Evolutionary conservation across 2,329 filamentous ascomycete genomes (phyloP), one percentile per base, ranked within the genome.

Genomic region (Aschersonia sp.): DNA sequence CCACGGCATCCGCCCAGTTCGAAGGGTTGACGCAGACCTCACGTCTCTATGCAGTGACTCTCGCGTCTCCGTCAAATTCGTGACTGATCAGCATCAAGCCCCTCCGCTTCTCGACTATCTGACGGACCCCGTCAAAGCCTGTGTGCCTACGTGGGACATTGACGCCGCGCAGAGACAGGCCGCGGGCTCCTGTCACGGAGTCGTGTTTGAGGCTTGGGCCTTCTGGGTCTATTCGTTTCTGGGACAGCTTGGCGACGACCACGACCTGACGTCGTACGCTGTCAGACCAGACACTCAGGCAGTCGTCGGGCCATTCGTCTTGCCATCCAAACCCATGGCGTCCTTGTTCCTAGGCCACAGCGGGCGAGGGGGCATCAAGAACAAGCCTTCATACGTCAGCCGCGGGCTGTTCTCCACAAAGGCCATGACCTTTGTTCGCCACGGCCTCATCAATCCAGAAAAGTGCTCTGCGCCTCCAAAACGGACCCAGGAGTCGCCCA

Each of bases 201-300:
- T 60, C 4, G 57, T 62, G 2, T 68, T 67, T 37, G 65, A 68
- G 49, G 50, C 59, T 2, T 68, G 65, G 64, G 63, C 61, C 1
- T 68, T 69, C 44, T 69, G 67, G 65, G 53, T 68, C 4, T 66
- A 66, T 50, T 59, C 64, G 5, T 58, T 68, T 44, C 57, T 68
- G 8, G 67, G 65, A 1, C 65, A 69, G 43, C 54, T 68, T 5
- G 58, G 55, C 14, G 49, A 56, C 6, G 64, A 69, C 47, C 45
- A 49, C 4, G 67, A 69, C 51, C 51, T 69, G 22, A 51, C 52
- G 12, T 46, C 47, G 8, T 47, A 49, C 0, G 58, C 55, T 1
- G 45, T 57, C 6, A 43, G 44, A 3, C 39, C 54, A 3, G 47
- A 56, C 14, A 49, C 49, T 4, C 64, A 65, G 44, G 57, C 63